A percentile compares a stretch with the other conserved stretches of the same genome.
These are phyloP conservation scores for Oryza longistaminata DNA, from an alignment of 176 grass and related monocot genomes.

Conservation along the genomic window DNA sequence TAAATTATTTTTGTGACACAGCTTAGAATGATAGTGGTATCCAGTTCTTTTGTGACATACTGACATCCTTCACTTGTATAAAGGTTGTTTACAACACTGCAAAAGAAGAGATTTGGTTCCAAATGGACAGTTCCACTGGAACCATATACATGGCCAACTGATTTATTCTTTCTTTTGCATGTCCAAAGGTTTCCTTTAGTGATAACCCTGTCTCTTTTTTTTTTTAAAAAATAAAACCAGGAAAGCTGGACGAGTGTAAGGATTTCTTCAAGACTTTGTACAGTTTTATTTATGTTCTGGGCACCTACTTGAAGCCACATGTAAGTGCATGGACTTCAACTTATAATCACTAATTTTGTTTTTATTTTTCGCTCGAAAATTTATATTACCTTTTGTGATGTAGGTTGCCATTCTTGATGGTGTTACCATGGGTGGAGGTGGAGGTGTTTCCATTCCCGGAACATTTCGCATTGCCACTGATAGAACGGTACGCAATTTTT, in stretches of 20 bases:
- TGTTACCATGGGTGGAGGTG: conserved; percentile 94
- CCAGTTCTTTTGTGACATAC: not conserved
- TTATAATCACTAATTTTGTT: conserved; percentile 8
- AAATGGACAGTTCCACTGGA: not conserved
- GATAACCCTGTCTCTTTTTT: conserved; percentile 1
- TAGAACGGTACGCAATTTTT: conserved; percentile 63
- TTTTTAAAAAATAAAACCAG: conserved; percentile 33
- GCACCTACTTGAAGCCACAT: conserved; percentile 96
- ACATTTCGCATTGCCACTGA: conserved; percentile 93
- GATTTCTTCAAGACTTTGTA: conserved; percentile 94
- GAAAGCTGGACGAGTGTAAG: conserved; percentile 72
- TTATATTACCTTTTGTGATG: conserved; percentile 23
- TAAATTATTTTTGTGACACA: not conserved
- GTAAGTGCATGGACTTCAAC: conserved; percentile 51
- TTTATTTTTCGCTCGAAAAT: conserved; percentile 7
- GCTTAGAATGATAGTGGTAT: not conserved
- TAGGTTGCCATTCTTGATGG: conserved; percentile 89
- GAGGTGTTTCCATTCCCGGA: conserved; percentile 94
- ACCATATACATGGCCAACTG: not conserved
- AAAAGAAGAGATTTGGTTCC: not conserved
- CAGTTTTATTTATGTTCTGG: conserved; percentile 87
- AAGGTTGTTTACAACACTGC: not conserved
- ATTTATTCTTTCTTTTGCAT: conserved; percentile 23
- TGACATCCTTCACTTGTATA: not conserved
- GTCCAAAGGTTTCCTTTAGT: not conserved